Base-by-base conservation (phyloP, 768 basidiomycete species). In the Tremella mesenterica region DNA sequence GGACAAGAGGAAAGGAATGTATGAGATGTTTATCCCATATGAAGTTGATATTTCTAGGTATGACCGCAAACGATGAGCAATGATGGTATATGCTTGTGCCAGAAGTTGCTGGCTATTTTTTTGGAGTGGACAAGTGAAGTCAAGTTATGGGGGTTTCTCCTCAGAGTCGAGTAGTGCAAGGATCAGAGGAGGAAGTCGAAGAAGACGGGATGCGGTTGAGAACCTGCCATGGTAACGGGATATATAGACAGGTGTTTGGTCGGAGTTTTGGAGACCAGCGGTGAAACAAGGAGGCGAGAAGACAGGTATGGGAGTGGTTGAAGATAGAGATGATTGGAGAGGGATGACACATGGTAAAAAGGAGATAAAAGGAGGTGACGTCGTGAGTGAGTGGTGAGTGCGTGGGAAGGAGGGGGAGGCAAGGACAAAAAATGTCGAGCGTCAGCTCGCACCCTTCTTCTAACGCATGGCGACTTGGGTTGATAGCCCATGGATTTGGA, bases 121-220 rank as follows among this genome's bases (percentile, higher is more conserved):
- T 10, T n/a, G 21, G 50, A 18, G 28, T 38, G 9, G 36, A n/a
- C 20, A 33, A 36, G 26, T 57, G 8, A 28, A 64, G 59, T 44
- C 63, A 56, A 72, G 58, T 72, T 72, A 72, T 59, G 71, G 71
- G 49, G 71, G 71, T 55, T 72, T 72, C 54, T 61, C 69, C 53
- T 65, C 71, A 47, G 59, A 63, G 57, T 64, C 64, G 54, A 70
- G 61, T 16, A 71, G 59, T 25, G 60, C 51, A 51, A 69, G 63
- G 57, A 69, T 68, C 25, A 64, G 59, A 25, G 64, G 65, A 43
- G 68, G 65, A 23, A 70, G 58, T 28, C 68, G 58, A 52, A 67
- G 67, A 33, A 67, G 65, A 27, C 54, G 48, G 23, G 59, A 55
- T 28, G 63, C 57, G 33, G 48, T 54, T 33, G 59, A 51, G 31